Evolutionary conservation across 805 yeast genomes (phyloP), one percentile per base, ranked within the genome.

Genomic region (Spathaspora girioi): DNA sequence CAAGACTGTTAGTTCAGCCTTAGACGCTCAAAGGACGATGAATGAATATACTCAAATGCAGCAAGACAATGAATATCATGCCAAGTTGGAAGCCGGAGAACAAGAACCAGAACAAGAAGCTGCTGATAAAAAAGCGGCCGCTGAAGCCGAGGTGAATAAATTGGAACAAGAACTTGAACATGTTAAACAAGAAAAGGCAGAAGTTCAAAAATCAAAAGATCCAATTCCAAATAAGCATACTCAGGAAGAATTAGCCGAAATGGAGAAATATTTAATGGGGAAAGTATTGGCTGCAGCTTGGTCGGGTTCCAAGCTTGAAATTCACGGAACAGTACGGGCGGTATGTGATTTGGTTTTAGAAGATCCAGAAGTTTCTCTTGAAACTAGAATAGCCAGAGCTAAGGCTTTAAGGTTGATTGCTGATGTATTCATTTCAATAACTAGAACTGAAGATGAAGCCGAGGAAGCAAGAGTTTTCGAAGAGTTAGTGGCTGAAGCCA

Each of bases 271-370:
- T 31, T 69, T 88, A 56, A 83, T 87, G 76, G 94, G 93, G 18
- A 88, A 87, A 65, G 88, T 87, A 17, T 69, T 88, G 35, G 86
- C 88, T 8, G 93, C 92, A 2, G 94, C 94, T 8, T 88, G 96
- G 96, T 82, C 83, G 11, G 90, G 93, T 0, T 83, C 92, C 11
- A 85, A 80, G 61, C 87, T 83, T 62, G 96, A 88, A 65, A 87
- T 88, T 49, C 87, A 84, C 64, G 77, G 86, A 12, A 86, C 90
- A 0, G 75, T 86, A 49, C 79, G 89, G 57, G 81, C 77, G 11
- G 94, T 87, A 11, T 87, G 93, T 68, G 86, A 86, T 58, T 71
- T 69, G 42, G 77, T 87, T 2, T 67, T 88, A 45, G 76, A 80
- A 48, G 93, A 88, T 58, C 73, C 79, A 49, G 70, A 72, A 0